A percentile compares a stretch with the other conserved stretches of the same genome.
phyloP scores from a whole-genome alignment of 768 basidiomycete genomes.

The Sistotremastrum suecicum region DNA sequence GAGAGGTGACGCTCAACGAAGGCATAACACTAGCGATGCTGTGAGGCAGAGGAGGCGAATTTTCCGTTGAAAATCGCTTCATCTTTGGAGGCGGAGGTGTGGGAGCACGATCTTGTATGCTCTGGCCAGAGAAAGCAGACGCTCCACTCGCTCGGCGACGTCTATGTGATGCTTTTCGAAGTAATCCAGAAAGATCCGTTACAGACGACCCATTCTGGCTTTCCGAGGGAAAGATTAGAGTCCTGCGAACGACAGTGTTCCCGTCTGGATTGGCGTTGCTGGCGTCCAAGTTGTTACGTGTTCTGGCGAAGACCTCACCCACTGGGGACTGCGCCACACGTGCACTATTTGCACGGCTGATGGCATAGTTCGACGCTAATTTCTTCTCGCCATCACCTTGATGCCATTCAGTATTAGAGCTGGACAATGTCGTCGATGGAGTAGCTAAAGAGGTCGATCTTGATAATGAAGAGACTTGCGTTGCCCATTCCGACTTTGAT shows the following conservation, averaged over 20 bases:
- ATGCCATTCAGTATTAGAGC: conserved; percentile 23
- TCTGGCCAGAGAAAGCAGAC: conserved; percentile 46
- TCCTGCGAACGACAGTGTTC: conserved; percentile 56
- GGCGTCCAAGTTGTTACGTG: not conserved
- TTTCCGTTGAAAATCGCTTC: conserved; percentile 53
- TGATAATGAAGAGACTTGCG: not conserved
- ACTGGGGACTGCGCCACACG: too few relatives aligned
- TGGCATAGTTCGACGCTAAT: too few relatives aligned
- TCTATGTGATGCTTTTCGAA: conserved; percentile 38
- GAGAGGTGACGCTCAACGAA: conserved; percentile 23
- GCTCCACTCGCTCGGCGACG: conserved; percentile 43
- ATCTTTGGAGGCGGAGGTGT: conserved; percentile 68
- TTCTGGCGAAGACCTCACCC: not conserved
- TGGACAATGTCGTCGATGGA: conserved; percentile 29
- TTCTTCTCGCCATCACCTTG: too few relatives aligned
- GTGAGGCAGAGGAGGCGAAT: conserved; percentile 57
- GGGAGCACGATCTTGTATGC: conserved; percentile 68
- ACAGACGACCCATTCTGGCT: conserved; percentile 30
- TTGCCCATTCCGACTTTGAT: conserved; percentile 23
- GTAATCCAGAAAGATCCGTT: conserved; percentile 38
- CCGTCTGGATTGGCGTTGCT: conserved; percentile 16
- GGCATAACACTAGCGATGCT: conserved; percentile 37
- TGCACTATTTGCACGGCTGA: too few relatives aligned
- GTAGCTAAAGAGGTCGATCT: conserved; percentile 8
- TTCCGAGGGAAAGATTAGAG: conserved; percentile 68